Base-by-base conservation (phyloP, 495 filamentous ascomycete genomes). In the Evernia prunastri region DNA sequence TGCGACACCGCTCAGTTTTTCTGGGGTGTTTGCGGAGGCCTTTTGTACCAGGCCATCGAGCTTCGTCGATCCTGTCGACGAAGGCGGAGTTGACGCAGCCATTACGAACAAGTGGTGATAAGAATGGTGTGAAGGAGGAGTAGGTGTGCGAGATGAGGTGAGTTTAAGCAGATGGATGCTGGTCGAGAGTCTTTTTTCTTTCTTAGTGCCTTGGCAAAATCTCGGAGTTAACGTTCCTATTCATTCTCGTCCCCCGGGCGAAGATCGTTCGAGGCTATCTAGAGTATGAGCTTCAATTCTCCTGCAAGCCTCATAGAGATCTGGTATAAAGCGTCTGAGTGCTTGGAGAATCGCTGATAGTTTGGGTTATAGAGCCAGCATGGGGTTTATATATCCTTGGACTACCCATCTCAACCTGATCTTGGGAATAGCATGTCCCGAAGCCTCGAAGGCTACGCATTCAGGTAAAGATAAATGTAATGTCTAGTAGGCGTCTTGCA, bases 1-100 rank as follows among this genome's bases (percentile, higher is more conserved):
- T 58, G 73, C 74, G 66, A 83, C 63, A 51, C 83, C 85, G 61
- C 71, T 78, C 62, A 79, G 72, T 64, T 76, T 75, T 69, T 77
- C 36, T 66, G 83, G 73, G 73, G 82, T 74, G 56, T 73, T 67
- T 54, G 77, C 74, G 49, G 60, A 60, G 18, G 71, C 62, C 23
- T 69, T 70, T 36, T 72, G 68, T 62, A 72, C 69, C 61, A 73
- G 69, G 56, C 72, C 72, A 64, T 78, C 75, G 63, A 78, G 63
- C 73, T 80, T 78, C 40, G 75, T 64, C 63, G 74, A 74, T 67
- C 72, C 72, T 27, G 74, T 71, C 40, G 72, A 68, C 42, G 73
- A 68, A 20, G 76, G 69, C 35, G 70, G 58, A 33, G 69, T 45
- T 60, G 75, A 68, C 60, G 79, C 69, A 66, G 81, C 76, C 80